Evolutionary conservation across 192 early-diverging fungal species (phyloP), one percentile per base, ranked within the genome.

Genomic region (Podila epigama): DNA sequence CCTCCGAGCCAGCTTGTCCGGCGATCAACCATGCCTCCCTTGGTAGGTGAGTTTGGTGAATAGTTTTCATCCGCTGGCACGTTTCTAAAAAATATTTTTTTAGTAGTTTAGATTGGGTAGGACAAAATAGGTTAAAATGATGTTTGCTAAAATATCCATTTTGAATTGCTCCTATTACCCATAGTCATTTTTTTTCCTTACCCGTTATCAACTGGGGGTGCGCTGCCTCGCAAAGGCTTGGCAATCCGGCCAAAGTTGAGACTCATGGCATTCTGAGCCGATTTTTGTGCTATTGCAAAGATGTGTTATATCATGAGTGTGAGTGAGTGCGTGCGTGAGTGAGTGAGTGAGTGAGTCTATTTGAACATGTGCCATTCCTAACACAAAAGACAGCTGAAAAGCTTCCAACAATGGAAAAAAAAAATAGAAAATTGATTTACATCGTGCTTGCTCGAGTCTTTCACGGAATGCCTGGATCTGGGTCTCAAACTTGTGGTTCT

Each of bases 181-280:
- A 34, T 34, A 40, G 29, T 11, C 13, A 31, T 11, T 11, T 42
- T 12, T 0, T 39, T 34, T 4, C n/a, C 15, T 39, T 70, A 70
- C 68, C 59, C 37, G n/a, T 51, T 68, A 29, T 75, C 70, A 7
- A 25, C 25, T 15, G 58, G 31, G 32, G 71, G 57, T 8, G 35
- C 61, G 31, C 95, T 93, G 40, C 97, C 97, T 50, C 95, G 89
- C 67, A 98, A 78, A 56, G 95, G 97, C 84, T 96, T 96, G 62
- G 95, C 94, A 54, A 98, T 94, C 39, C 90, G 80, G 61, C 89
- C 90, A 57, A 90, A 93, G 69, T 77, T 79, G 41, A 88, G 73
- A n/a, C 39, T 39, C 60, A 64, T 66, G 32, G 71, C 44, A 33
- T 68, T 63, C 29, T 20, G 42, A 8, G 73, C 60, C 15, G 79